Percentiles rank a stretch among this genome's conserved stretches.
Evolutionary conservation across 2,329 filamentous ascomycete species (phyloP).

Genomic region (Xylariaceae sp.): DNA sequence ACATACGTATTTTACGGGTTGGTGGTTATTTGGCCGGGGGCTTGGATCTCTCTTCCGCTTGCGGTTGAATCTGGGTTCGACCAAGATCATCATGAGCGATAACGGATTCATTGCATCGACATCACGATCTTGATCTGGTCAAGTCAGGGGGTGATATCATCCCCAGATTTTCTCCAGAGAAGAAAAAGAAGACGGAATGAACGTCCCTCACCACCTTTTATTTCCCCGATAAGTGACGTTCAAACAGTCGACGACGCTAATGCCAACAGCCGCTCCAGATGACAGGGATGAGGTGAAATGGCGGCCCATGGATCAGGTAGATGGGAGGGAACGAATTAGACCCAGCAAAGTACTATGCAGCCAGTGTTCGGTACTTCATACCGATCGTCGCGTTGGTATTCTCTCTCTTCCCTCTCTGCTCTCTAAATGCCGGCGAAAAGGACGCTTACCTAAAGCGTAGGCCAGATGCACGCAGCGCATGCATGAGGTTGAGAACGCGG

Average conservation of each 20-base stretch:
- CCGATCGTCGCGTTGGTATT: neutral
- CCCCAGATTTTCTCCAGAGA: neutral
- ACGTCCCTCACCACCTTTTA: neutral
- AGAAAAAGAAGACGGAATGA: neutral
- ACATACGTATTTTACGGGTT: constrained; percentile 16
- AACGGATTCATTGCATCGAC: neutral
- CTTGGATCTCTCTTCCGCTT: no score
- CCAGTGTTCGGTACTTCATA: neutral
- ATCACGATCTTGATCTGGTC: no score
- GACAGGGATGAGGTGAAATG: constrained; percentile 23
- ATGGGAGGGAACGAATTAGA: constrained; percentile 2
- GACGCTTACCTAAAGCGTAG: neutral
- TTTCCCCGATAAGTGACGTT: constrained; percentile 23
- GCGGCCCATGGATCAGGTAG: constrained; percentile 15
- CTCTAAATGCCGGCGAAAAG: neutral
- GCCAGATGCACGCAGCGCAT: neutral
- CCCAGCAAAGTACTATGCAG: constrained; percentile 2
- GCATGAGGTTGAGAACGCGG: neutral
- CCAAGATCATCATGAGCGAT: neutral
- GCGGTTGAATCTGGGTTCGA: no score
- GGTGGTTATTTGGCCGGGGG: neutral
- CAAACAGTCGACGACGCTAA: constrained; percentile 31
- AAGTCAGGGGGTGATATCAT: no score
- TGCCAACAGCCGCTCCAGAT: constrained; percentile 25
- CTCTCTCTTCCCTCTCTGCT: no score